A percentile compares a stretch with the other conserved stretches of the same genome.
Conservation (phyloP, 2,329 filamentous ascomycete species). For the Epichloe aotearoae region DNA sequence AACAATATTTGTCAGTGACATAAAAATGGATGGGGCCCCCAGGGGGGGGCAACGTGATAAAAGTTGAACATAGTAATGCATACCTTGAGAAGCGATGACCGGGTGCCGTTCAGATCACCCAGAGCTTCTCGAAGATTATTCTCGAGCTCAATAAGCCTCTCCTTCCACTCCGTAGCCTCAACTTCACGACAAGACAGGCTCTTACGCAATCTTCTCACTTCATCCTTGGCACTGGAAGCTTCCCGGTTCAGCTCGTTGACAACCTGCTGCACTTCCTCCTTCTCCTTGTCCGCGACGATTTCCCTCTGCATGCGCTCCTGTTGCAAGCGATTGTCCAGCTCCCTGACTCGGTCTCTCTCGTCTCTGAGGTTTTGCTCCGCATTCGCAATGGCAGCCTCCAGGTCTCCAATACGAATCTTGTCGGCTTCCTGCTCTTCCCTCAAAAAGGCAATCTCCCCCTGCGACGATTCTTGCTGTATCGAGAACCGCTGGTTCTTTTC, state of each 20-base stretch:
- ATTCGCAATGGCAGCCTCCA: conserved; percentile 70
- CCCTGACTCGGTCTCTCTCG: conserved; percentile 63
- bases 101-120: conserved; percentile 75
- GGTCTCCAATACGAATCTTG: conserved; percentile 93
- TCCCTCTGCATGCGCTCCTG: conserved; percentile 80
- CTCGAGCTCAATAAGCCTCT: conserved; percentile 79
- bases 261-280: conserved; percentile 87
- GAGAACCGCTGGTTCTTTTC: conserved; percentile 77
- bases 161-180: conserved; percentile 83
- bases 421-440: conserved; percentile 94
- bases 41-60: neutral
- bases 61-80: conserved; percentile 8
- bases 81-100: conserved; percentile 72
- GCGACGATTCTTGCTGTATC: conserved; percentile 84
- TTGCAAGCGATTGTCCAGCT: conserved; percentile 61
- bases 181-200: conserved; percentile 71
- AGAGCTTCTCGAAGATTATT: conserved; percentile 76
- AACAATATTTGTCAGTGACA: too few species aligned
- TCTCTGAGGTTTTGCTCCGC: conserved; percentile 71
- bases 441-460: conserved; percentile 87
- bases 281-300: conserved; percentile 73
- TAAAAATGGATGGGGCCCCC: too few species aligned
- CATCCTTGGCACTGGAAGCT: conserved; percentile 69
- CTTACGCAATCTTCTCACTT: conserved; percentile 70
- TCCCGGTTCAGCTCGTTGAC: conserved; percentile 88